Evolutionary conservation across 495 filamentous ascomycete species (phyloP).

Genomic region (Pyrenopolyporus hunteri): DNA sequence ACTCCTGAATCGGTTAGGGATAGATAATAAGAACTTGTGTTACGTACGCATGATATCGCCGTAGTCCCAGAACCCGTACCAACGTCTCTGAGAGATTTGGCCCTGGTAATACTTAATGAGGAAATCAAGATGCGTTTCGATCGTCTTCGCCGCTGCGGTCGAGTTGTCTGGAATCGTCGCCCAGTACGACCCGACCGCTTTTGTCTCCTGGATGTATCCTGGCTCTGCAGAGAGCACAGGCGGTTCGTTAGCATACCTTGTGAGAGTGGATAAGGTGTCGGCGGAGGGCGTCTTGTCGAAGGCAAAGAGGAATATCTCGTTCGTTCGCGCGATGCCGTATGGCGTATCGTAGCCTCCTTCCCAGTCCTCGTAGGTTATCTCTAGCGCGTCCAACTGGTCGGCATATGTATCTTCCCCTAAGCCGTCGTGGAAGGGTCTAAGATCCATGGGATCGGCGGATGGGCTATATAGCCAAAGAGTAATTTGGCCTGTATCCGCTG

Average conservation of each 20-base stretch:
- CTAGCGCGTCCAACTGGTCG: slow-evolving; percentile 55
- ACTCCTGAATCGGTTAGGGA: background rate
- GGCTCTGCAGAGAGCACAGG: slow-evolving; percentile 48
- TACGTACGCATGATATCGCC: slow-evolving; percentile 53
- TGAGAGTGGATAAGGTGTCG: slow-evolving; percentile 42
- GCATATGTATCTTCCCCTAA: slow-evolving; percentile 53
- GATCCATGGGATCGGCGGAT: slow-evolving; percentile 53
- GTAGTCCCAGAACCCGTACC: slow-evolving; percentile 61
- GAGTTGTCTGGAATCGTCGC: slow-evolving; percentile 32
- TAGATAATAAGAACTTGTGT: background rate
- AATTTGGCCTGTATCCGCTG: slow-evolving; percentile 46
- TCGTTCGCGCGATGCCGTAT: slow-evolving; percentile 55
- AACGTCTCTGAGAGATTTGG: slow-evolving; percentile 52
- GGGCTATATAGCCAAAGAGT: slow-evolving; percentile 60
- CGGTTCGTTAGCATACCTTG: slow-evolving; percentile 43
- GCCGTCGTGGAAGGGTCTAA: slow-evolving; percentile 57
- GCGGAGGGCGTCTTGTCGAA: slow-evolving; percentile 50
- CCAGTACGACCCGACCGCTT: slow-evolving; percentile 54
- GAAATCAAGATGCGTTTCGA: slow-evolving; percentile 52
- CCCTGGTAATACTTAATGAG: slow-evolving; percentile 53
- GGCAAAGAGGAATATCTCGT: slow-evolving; percentile 51
- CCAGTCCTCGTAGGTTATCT: slow-evolving; percentile 63
- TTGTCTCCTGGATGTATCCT: slow-evolving; percentile 48
- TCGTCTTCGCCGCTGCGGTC: slow-evolving; percentile 22
- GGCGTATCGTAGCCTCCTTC: slow-evolving; percentile 55